Evolutionary conservation across 2,329 filamentous ascomycete genomes (phyloP), one percentile per base, ranked within the genome.

Genomic region (Magnaporthiopsis incrustans): DNA sequence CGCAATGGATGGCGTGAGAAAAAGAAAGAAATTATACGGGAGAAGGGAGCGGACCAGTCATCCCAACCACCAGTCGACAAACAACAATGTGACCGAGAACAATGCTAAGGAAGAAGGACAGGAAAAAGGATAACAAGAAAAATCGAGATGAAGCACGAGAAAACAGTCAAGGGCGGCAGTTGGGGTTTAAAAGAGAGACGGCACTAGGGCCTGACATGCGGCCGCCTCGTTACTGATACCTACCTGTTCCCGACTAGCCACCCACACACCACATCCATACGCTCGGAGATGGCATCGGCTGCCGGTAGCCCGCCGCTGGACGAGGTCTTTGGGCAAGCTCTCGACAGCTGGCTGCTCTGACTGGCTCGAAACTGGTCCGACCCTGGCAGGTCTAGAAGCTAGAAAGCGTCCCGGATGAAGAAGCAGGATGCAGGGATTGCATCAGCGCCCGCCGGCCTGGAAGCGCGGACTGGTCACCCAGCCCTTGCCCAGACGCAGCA

Each of bases 71-170:
- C 44, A 53, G 44, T 53, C 44, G n/a, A n/a, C 44, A 10, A 61
- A 44, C 44, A n/a, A 61, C 44, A 60, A 35, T 12, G 10, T 25
- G 18, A 25, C 18, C 61, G n/a, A 64, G 35, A 62, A 27, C 53
- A 38, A 61, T 62, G 58, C 61, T 33, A 30, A 63, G 26, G 63
- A 30, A 67, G 58, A 65, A 59, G 38, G 14, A 63, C 33, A 63
- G 50, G 50, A 62, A 63, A 59, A 64, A 38, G 14, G 44, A 33
- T 32, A 30, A 64, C 61, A 53, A 53, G 44, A 22, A 53, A 53
- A 53, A 25, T 25, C 18, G 44, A 22, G 8, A 53, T 53, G 44
- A 22, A 10, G n/a, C 8, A n/a, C 44, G n/a, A 22, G 14, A 22
- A 53, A n/a, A 7, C n/a, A 53, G 44, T 25, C 44, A 22, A 53